phyloP scores from a whole-genome alignment of 2,329 filamentous ascomycete species.

The Diplodia mutila region DNA sequence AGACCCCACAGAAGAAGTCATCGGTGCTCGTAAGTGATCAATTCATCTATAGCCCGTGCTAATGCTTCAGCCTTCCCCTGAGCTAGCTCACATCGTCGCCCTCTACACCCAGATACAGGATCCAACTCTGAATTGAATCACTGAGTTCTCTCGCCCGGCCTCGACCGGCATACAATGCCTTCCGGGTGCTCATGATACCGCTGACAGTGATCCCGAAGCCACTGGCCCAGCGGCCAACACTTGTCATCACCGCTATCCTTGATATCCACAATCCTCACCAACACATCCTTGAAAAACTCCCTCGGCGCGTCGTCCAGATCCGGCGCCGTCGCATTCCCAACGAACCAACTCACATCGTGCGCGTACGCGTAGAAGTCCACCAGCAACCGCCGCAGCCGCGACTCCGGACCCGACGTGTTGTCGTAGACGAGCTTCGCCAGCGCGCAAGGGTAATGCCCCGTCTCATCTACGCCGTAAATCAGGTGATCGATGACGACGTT shows the following conservation, averaged over 20 bases:
- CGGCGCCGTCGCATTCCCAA: neutral
- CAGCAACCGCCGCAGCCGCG: neutral
- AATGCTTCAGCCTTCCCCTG: too few species aligned
- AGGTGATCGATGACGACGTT: constrained; percentile 32
- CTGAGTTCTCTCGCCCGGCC: too few species aligned
- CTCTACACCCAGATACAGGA: too few species aligned
- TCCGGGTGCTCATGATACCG: neutral
- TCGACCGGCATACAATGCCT: neutral
- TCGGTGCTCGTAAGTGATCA: too few species aligned
- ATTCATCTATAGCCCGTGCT: too few species aligned
- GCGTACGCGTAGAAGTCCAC: neutral
- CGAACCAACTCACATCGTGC: neutral
- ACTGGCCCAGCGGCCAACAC: too few species aligned
- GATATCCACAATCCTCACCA: neutral
- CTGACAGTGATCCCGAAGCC: neutral
- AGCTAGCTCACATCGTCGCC: too few species aligned
- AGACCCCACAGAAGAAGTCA: too few species aligned
- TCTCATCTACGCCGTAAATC: constrained; percentile 17
- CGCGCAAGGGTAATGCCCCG: neutral
- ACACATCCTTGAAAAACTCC: neutral
- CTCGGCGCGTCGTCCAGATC: neutral
- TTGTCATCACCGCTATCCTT: neutral
- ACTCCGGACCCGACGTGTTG: neutral
- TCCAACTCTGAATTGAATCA: too few species aligned
- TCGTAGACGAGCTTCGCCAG: neutral